These are phyloP conservation scores for Lipomyces oligophaga DNA, from an alignment of 805 yeast species.

Conservation along the genomic window DNA sequence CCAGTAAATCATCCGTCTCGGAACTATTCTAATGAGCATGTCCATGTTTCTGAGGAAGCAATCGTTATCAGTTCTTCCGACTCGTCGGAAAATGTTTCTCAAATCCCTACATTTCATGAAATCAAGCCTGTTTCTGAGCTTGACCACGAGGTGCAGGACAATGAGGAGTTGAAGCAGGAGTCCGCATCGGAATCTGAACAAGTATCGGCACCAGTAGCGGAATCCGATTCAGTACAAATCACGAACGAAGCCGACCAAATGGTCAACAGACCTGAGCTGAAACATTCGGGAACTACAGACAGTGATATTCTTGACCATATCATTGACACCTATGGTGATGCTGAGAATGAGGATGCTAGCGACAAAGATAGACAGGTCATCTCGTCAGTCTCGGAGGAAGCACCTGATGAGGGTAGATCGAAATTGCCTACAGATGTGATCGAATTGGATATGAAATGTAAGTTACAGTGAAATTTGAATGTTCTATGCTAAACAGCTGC, in stretches of 20 bases:
- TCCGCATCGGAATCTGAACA: too few species aligned
- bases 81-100: background rate
- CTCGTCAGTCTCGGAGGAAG: too few species aligned
- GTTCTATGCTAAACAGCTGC: background rate
- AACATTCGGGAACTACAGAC: too few species aligned
- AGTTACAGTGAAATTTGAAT: background rate
- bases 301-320: conserved; percentile 12
- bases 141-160: background rate
- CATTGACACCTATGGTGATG: conserved; percentile 7
- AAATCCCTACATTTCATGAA: too few species aligned
- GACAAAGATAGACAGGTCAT: background rate
- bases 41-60: conserved; percentile 13
- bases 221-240: background rate
- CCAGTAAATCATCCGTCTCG: conserved; percentile 9
- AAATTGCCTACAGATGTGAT: background rate
- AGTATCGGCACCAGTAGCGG: background rate
- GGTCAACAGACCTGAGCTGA: too few species aligned
- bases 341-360: background rate
- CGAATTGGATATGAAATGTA: background rate
- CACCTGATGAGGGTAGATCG: too few species aligned
- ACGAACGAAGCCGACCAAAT: too few species aligned
- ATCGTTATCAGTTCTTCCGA: conserved; percentile 10
- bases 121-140: conserved; percentile 12
- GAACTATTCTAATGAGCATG: conserved; percentile 6
- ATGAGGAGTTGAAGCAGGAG: background rate